These are phyloP conservation scores for Sporothrix inflata DNA, from an alignment of 2,329 filamentous ascomycete genomes.

Conservation along the genomic window DNA sequence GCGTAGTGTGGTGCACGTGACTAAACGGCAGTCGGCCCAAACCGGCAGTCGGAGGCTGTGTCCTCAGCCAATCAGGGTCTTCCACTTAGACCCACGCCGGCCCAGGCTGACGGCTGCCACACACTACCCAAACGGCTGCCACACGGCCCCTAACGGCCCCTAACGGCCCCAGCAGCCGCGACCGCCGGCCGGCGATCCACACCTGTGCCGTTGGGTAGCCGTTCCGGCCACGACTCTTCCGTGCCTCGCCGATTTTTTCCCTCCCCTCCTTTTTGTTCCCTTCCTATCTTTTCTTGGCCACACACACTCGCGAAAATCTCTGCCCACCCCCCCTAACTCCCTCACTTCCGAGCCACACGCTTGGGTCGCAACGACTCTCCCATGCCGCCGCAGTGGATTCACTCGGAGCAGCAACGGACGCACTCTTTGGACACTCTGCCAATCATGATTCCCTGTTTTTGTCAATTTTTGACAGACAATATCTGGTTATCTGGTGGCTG, in stretches of 20 bases:
- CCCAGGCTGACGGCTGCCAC: neutral
- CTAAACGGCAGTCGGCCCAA: slow-evolving; percentile 25
- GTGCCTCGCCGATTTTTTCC: slow-evolving; percentile 26
- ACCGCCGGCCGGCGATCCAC: slow-evolving; percentile 26
- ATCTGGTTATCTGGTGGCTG: neutral
- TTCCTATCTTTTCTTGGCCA: neutral
- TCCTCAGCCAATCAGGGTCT: slow-evolving; percentile 1
- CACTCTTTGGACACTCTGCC: neutral
- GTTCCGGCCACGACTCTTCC: slow-evolving; percentile 27
- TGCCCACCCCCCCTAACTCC: neutral
- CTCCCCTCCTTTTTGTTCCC: neutral
- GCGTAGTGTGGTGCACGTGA: neutral
- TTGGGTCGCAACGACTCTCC: neutral
- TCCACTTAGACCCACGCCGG: slow-evolving; percentile 16
- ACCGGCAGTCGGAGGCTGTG: slow-evolving; percentile 23
- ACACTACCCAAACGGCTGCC: slow-evolving; percentile 7
- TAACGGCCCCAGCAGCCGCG: slow-evolving; percentile 22
- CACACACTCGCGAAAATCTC: neutral
- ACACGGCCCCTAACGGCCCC: slow-evolving; percentile 24
- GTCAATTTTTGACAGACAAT: neutral
- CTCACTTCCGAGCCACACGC: neutral
- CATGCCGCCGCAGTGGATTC: neutral
- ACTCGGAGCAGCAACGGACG: neutral
- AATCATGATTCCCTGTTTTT: neutral
- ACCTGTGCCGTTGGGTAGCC: slow-evolving; percentile 17